A percentile compares a stretch with the other conserved stretches of the same genome.
These are phyloP conservation scores for Bolboschoenus planiculmis DNA, from an alignment of 176 grass and related monocot genomes.

Conservation along the genomic window DNA sequence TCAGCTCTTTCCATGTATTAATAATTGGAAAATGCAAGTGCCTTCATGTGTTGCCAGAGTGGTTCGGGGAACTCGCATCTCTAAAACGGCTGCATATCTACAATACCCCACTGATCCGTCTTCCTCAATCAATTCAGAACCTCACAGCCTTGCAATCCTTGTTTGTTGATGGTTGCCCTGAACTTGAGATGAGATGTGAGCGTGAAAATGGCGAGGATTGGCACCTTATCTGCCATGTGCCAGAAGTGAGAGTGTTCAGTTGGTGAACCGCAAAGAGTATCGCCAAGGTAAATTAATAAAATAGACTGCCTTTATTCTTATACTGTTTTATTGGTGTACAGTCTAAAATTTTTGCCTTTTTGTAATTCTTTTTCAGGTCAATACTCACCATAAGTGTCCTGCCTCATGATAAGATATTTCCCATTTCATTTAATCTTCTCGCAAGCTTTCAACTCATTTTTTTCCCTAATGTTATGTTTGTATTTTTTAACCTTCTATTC, in stretches of 20 bases:
- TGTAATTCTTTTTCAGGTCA: no score
- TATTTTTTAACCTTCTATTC: no score
- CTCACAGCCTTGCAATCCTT: neutral
- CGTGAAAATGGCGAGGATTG: neutral
- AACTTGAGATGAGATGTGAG: neutral
- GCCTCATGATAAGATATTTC: no score
- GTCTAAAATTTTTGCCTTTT: no score
- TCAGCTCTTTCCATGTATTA: neutral
- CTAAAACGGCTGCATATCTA: neutral
- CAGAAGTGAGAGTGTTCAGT: neutral
- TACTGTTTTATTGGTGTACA: no score
- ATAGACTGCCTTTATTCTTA: no score
- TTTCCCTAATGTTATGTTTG: no score
- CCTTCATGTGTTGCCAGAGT: conserved; percentile 7
- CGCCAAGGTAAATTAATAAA: no score
- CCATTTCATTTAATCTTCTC: no score
- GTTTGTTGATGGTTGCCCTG: neutral
- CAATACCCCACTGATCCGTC: neutral
- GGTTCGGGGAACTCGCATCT: conserved; percentile 19
- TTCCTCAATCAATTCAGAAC: neutral
- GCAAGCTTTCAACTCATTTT: no score
- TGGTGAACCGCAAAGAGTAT: no score
- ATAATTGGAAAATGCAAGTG: neutral
- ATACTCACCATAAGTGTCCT: no score
- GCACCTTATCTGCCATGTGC: neutral